Conservation (phyloP, 805 yeast genomes). For the Yamadazyma phyllophila region DNA sequence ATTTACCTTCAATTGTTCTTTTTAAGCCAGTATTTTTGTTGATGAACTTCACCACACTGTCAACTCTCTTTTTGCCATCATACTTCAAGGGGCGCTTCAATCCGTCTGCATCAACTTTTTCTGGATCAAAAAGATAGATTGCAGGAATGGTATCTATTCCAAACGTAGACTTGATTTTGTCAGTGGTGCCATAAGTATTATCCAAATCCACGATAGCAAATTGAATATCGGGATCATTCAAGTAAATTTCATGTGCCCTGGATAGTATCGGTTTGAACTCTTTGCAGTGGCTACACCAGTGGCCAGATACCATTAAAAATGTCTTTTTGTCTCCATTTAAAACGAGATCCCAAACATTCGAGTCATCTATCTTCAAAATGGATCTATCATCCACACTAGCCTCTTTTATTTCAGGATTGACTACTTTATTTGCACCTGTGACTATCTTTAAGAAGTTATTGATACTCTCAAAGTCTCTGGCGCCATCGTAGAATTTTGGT, state of each 20-base stretch:
- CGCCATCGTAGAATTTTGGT: slow-evolving; percentile 57
- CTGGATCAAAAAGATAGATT: slow-evolving; percentile 45
- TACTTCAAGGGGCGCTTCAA: slow-evolving; percentile 25
- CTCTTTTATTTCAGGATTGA: slow-evolving; percentile 10
- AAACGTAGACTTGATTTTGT: slow-evolving; percentile 38
- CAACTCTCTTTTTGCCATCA: slow-evolving; percentile 23
- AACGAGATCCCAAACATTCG: slow-evolving; percentile 43
- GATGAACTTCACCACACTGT: slow-evolving; percentile 22
- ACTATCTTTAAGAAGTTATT: slow-evolving; percentile 49
- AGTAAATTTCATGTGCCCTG: slow-evolving; percentile 40
- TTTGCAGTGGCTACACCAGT: slow-evolving; percentile 62
- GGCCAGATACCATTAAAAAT: slow-evolving; percentile 56
- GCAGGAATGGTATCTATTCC: slow-evolving; percentile 53
- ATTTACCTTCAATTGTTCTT: slow-evolving; percentile 32
- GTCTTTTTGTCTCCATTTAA: slow-evolving; percentile 27
- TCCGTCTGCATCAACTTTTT: slow-evolving; percentile 10
- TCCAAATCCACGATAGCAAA: slow-evolving; percentile 22
- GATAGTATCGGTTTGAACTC: slow-evolving; percentile 51
- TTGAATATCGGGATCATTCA: slow-evolving; percentile 29
- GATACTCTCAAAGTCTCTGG: slow-evolving; percentile 49
- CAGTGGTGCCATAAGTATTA: slow-evolving; percentile 45
- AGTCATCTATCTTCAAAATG: slow-evolving; percentile 30
- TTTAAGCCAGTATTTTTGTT: slow-evolving; percentile 28
- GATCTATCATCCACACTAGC: slow-evolving; percentile 6
- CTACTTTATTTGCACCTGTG: slow-evolving; percentile 22